Evolutionary conservation across 768 basidiomycete species (phyloP).

Genomic region (Xanthoconium purpureum): DNA sequence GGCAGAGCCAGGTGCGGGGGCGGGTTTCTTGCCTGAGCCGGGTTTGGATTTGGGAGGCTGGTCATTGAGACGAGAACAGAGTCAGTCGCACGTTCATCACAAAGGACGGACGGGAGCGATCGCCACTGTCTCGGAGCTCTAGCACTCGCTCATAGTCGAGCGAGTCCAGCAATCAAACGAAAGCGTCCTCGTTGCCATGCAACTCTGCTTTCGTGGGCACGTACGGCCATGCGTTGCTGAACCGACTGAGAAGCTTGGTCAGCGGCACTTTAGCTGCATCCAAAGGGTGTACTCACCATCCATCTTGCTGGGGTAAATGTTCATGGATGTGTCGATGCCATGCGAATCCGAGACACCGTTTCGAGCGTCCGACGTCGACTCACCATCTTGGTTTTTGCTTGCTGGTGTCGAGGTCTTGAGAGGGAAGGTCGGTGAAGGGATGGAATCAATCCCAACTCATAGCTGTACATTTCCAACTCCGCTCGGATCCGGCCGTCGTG

Average conservation of each 20-base stretch:
- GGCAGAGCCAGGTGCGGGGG: conserved; percentile 78
- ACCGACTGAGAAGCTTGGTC: conserved; percentile 22
- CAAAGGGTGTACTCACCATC: conserved; percentile 46
- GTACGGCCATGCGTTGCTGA: conserved; percentile 18
- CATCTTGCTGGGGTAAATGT: conserved; percentile 34
- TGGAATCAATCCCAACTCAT: background rate
- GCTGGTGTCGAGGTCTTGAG: conserved; percentile 25
- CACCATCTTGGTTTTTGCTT: conserved; percentile 45
- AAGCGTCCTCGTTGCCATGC: conserved; percentile 37
- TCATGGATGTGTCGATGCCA: conserved; percentile 39
- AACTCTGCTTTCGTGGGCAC: conserved; percentile 38
- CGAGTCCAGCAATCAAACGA: conserved; percentile 40
- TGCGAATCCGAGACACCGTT: conserved; percentile 36
- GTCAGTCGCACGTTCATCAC: conserved; percentile 34
- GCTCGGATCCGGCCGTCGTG: conserved; percentile 22
- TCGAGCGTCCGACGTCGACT: conserved; percentile 31
- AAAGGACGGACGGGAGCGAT: conserved; percentile 23
- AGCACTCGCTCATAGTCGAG: conserved; percentile 35
- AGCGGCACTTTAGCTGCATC: conserved; percentile 35
- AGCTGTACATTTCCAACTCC: conserved; percentile 10
- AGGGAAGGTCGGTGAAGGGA: background rate
- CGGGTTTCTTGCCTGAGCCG: conserved; percentile 79
- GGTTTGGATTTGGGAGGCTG: conserved; percentile 74
- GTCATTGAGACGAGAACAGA: conserved; percentile 83
- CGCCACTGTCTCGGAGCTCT: conserved; percentile 51